Percentiles rank a stretch among this genome's conserved stretches.
Evolutionary conservation across 345 rosid genomes (phyloP).

Genomic region (Eucalyptus tenuipes): DNA sequence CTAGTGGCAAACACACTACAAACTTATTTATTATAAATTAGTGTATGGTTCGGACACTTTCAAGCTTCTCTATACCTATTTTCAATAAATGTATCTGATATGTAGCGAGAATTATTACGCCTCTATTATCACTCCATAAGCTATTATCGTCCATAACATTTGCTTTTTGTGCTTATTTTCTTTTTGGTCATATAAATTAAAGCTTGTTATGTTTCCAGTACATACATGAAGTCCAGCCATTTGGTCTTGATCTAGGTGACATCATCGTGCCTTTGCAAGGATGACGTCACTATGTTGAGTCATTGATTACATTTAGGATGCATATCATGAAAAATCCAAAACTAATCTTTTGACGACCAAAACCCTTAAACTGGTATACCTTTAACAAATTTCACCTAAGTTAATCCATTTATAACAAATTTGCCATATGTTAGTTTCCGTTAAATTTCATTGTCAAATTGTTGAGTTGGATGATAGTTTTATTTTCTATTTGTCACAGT

Average conservation of each 20-base stretch:
- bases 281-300: neutral
- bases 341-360: too few relatives aligned
- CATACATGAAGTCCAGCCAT: neutral
- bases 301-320: neutral
- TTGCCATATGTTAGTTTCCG: too few relatives aligned
- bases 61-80: neutral
- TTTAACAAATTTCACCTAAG: too few relatives aligned
- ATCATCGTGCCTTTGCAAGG: neutral
- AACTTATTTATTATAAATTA: neutral
- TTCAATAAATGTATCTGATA: too few relatives aligned
- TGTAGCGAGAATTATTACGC: neutral
- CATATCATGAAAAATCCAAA: too few relatives aligned
- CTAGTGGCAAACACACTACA: neutral
- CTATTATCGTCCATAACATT: neutral
- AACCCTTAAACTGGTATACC: too few relatives aligned
- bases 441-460: too few relatives aligned
- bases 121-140: neutral
- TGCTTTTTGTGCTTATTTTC: neutral
- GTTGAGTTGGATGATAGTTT: too few relatives aligned
- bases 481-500: too few relatives aligned
- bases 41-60: neutral
- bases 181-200: neutral
- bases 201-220: neutral
- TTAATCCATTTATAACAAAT: too few relatives aligned
- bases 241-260: neutral